Percentiles rank a stretch among this genome's conserved stretches.
Evolutionary conservation across 768 basidiomycete species (phyloP).

Genomic region (Crucibulum laeve): DNA sequence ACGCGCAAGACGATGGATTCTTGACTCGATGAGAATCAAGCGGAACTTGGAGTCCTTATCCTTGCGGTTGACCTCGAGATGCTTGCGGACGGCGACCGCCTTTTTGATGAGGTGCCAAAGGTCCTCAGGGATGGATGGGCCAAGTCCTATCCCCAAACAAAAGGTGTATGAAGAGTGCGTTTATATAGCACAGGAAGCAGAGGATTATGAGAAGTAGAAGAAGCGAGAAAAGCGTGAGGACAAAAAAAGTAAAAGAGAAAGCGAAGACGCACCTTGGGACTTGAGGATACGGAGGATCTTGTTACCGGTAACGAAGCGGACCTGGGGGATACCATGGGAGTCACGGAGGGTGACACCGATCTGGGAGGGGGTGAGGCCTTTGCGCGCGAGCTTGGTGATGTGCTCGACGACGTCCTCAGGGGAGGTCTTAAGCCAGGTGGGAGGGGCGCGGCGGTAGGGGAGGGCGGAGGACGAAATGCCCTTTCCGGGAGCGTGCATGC

Average conservation of each 20-base stretch:
- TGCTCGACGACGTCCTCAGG: constrained; percentile 94
- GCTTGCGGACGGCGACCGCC: constrained; percentile 98
- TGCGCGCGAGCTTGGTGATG: constrained; percentile 95
- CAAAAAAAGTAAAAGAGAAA: constrained; percentile 3
- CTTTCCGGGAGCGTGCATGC: constrained; percentile 99
- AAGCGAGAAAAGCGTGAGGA: constrained; percentile 21
- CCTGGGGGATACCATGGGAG: constrained; percentile 97
- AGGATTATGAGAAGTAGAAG: constrained; percentile 10
- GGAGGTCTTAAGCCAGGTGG: constrained; percentile 95
- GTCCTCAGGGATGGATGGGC: constrained; percentile 97
- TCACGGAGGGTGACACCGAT: constrained; percentile 98
- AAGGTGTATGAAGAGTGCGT: constrained; percentile 28
- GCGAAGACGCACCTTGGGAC: constrained; percentile 66
- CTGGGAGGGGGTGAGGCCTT: constrained; percentile 96
- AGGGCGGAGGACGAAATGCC: constrained; percentile 99
- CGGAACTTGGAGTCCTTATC: constrained; percentile 97
- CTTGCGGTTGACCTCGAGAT: constrained; percentile 96
- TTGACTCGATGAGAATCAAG: constrained; percentile 97
- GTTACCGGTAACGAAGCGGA: constrained; percentile 98
- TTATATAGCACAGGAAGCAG: constrained; percentile 10
- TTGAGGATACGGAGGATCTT: constrained; percentile 99
- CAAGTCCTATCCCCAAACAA: constrained; percentile 81
- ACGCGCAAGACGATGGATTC: constrained; percentile 94
- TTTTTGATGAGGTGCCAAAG: constrained; percentile 99
- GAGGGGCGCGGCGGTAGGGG: constrained; percentile 93